Evolutionary conservation across 345 rosid species (phyloP).

Genomic region (Melaleuca quinquenervia): DNA sequence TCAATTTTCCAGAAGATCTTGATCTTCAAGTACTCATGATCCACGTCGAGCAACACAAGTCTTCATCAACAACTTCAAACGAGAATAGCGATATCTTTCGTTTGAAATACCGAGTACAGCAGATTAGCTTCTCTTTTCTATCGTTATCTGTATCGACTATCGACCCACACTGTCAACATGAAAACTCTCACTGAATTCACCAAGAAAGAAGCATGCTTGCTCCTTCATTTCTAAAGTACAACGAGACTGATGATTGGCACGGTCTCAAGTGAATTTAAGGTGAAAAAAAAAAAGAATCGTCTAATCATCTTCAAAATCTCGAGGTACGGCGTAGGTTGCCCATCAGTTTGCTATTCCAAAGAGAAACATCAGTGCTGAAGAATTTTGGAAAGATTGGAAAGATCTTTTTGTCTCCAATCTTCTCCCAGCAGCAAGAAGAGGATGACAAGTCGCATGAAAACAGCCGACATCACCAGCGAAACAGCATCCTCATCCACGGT

Average conservation of each 20-base stretch:
- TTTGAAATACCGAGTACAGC: neutral
- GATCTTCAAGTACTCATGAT: neutral
- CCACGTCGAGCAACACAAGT: neutral
- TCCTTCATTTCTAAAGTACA: neutral
- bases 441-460: neutral
- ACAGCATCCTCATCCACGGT: neutral
- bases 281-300: neutral
- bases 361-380: neutral
- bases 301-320: neutral
- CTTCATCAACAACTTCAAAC: neutral
- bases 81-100: neutral
- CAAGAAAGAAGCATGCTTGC: neutral
- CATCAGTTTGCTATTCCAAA: neutral
- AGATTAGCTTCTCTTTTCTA: neutral
- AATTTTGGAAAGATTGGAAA: neutral
- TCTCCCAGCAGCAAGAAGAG: neutral
- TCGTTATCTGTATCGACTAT: neutral
- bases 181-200: neutral
- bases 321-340: neutral
- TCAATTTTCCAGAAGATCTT: neutral
- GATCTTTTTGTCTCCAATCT: neutral
- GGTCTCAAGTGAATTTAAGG: neutral
- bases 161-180: neutral
- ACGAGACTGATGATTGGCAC: neutral
- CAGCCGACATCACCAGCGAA: neutral